Evolutionary conservation across 306 rosid genomes (phyloP), one percentile per base, ranked within the genome.

Genomic region (Boehmeria nivea): DNA sequence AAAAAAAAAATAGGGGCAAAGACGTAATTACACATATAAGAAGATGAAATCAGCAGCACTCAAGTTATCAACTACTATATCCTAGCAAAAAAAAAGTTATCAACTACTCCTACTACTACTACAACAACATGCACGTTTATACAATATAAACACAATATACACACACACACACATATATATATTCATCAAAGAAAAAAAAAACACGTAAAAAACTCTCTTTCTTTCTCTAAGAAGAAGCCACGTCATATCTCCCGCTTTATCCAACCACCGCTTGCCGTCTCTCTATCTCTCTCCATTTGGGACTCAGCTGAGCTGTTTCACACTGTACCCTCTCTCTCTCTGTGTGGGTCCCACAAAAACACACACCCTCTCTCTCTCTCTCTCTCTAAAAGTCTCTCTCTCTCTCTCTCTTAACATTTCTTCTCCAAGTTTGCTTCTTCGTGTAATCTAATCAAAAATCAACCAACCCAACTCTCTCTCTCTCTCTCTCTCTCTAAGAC

Each of bases 261-360:
- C 83, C 79, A 83, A 82, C 88, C 73, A 88, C 88, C 86, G 84
- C 72, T 75, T 78, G 94, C 86, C 86, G 83, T 71, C 59, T 46
- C 70, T 51, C 43, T 70, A 39, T 54, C 60, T n/a, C 28, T 48
- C 53, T 59, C 0, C 46, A 18, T 52, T 55, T 45, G 18, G 8
- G 50, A 47, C 71, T 63, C 38, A 10, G 74, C 64, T 61, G 69
- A 80, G 82, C 91, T 80, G 84, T 77, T 70, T 11, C 51, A 55
- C 69, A 75, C 78, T 72, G 71, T 31, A 31, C 8, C 9, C 36
- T 31, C 36, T 31, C 36, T 31, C 36, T 31, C 36, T 31, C 36
- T 1, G 5, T 8, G 34, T 31, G 36, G 36, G 36, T 4, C 36
- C 36, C 36, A 1, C 36, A 2, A 31, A 31, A 31, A 31, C 36